Conservation (phyloP, 345 rosid genomes). For the Noccaea bulbosa region DNA sequence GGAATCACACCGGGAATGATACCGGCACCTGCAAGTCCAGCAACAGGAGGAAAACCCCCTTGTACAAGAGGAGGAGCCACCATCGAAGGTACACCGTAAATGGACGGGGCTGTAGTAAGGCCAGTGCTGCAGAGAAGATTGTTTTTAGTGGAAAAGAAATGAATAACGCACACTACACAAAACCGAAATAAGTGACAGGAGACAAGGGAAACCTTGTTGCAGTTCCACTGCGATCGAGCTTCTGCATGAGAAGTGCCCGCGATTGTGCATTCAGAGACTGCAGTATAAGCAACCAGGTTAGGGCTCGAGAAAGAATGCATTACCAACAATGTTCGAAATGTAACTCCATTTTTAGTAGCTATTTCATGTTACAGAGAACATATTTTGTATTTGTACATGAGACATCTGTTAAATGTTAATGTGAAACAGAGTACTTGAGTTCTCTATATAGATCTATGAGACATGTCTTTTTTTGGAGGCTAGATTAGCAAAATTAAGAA, state of each 20-base stretch:
- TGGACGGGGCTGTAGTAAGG: constrained; percentile 52
- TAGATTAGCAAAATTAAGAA: constrained; percentile 15
- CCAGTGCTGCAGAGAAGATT: constrained; percentile 51
- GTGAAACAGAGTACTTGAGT: constrained; percentile 12
- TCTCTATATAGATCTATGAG: constrained; percentile 17
- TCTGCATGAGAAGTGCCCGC: constrained; percentile 87
- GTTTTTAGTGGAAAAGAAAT: constrained; percentile 29
- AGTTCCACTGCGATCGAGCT: constrained; percentile 88
- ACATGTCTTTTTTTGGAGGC: constrained; percentile 15
- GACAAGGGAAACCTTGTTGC: constrained; percentile 63
- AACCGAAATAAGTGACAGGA: constrained; percentile 22
- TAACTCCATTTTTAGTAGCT: constrained; percentile 15
- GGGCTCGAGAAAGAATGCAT: constrained; percentile 1
- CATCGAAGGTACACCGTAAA: constrained; percentile 51
- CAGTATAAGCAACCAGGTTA: constrained; percentile 37
- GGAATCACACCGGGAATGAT: constrained; percentile 55
- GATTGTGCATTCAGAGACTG: constrained; percentile 93
- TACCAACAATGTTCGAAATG: background rate
- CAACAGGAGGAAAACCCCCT: constrained; percentile 53
- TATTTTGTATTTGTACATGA: background rate
- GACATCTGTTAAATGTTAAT: background rate
- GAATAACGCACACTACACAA: background rate
- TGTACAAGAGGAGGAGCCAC: constrained; percentile 60
- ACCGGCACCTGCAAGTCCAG: constrained; percentile 61
- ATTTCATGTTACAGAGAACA: background rate